phyloP scores from a whole-genome alignment of 345 rosid species.

The Fremontodendron californicum region DNA sequence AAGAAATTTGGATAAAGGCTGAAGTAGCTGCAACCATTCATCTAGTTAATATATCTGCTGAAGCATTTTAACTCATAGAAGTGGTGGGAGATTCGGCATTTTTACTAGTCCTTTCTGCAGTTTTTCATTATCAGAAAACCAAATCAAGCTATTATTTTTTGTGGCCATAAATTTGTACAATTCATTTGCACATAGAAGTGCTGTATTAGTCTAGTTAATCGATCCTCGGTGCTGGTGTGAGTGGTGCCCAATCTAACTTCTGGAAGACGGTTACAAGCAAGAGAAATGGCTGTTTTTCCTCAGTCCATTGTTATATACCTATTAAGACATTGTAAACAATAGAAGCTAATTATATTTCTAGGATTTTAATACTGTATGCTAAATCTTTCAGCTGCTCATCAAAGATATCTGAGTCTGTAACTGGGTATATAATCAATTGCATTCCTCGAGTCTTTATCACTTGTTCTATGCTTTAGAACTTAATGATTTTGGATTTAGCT shows the following conservation, averaged over 20 bases:
- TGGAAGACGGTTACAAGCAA: not conserved
- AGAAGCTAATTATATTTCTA: not conserved
- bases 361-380: not conserved
- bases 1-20: not conserved
- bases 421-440: not conserved
- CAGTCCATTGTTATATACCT: no score
- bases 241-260: not conserved
- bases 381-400: not conserved
- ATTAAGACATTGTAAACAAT: not conserved
- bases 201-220: not conserved
- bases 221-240: not conserved
- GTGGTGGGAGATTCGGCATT: not conserved
- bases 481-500: not conserved
- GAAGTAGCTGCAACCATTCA: slow-evolving; percentile 10
- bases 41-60: no score
- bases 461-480: not conserved
- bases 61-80: no score
- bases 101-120: slow-evolving; percentile 19
- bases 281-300: no score
- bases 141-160: slow-evolving; percentile 17
- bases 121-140: slow-evolving; percentile 16
- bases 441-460: not conserved
- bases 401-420: not conserved
- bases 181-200: slow-evolving; percentile 13
- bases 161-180: slow-evolving; percentile 20